These are phyloP conservation scores for Sporothrix pallida DNA, from an alignment of 2,329 filamentous ascomycete genomes.

Conservation along the genomic window DNA sequence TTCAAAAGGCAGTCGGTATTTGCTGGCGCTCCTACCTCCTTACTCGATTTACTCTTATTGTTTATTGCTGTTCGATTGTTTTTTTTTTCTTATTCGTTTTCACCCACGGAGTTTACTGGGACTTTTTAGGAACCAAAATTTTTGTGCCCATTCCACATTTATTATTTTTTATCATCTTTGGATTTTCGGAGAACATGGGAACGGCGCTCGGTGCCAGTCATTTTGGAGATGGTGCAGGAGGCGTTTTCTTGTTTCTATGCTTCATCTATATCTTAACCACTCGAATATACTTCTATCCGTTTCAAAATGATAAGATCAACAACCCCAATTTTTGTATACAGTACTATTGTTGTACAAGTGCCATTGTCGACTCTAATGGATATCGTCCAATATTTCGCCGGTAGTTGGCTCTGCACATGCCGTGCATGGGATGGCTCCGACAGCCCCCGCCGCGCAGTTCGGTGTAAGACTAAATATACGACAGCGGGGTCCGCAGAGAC, in stretches of 20 bases:
- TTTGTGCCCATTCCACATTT: background rate
- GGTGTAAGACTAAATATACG: background rate
- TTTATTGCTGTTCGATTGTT: background rate
- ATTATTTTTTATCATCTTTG: background rate
- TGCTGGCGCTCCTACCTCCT: background rate
- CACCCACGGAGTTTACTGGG: background rate
- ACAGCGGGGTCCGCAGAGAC: background rate
- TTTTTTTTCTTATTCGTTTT: background rate
- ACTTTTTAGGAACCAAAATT: background rate
- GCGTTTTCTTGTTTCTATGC: conserved; percentile 14
- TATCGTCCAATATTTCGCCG: conserved; percentile 1
- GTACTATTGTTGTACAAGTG: too few species aligned
- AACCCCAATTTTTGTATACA: too few species aligned
- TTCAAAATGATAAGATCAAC: background rate
- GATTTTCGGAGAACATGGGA: background rate
- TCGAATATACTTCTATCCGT: background rate
- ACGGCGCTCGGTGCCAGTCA: conserved; percentile 23
- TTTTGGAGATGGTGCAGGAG: conserved; percentile 25
- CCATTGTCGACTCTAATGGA: background rate
- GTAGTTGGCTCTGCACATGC: background rate
- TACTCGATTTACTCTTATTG: background rate
- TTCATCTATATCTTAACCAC: background rate
- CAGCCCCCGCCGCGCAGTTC: background rate
- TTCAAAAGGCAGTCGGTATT: background rate
- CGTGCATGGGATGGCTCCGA: background rate